Conservation (phyloP, 106 monocot genomes). For the Phalaenopsis equestris region DNA sequence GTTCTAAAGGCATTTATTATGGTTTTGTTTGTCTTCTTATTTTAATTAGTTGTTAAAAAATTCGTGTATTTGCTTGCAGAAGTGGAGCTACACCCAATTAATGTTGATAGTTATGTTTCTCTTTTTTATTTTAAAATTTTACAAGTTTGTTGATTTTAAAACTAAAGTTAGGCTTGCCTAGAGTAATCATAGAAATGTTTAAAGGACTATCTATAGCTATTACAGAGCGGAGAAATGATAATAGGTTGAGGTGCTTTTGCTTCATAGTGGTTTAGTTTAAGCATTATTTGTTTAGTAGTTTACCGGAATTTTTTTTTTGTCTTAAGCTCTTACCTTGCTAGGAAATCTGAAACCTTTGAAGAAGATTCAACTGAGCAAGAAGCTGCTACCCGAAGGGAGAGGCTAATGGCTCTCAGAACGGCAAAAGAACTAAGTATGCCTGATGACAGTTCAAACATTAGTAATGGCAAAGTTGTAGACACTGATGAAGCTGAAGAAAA, state of each 20-base stretch:
- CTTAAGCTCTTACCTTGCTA: background rate
- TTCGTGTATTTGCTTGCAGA: no score
- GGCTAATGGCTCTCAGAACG: background rate
- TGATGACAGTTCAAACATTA: background rate
- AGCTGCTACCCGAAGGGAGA: background rate
- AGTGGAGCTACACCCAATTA: no score
- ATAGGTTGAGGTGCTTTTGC: background rate
- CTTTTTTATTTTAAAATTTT: background rate
- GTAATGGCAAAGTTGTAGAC: background rate
- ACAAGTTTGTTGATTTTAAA: background rate
- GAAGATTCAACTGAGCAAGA: background rate
- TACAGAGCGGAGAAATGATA: background rate
- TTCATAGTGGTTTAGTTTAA: background rate
- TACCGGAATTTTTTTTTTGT: background rate
- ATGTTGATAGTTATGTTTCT: background rate
- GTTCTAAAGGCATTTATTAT: background rate
- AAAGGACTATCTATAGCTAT: background rate
- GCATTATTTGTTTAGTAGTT: background rate
- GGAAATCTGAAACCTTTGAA: background rate
- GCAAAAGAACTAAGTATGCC: conserved; percentile 1
- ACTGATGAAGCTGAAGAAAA: background rate
- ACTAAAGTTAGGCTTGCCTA: background rate
- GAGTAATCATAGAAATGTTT: background rate
- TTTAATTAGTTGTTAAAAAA: background rate
- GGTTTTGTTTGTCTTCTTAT: background rate